Evolutionary conservation across 2,329 filamentous ascomycete species (phyloP).

Genomic region (Nigrograna mackinnonii): DNA sequence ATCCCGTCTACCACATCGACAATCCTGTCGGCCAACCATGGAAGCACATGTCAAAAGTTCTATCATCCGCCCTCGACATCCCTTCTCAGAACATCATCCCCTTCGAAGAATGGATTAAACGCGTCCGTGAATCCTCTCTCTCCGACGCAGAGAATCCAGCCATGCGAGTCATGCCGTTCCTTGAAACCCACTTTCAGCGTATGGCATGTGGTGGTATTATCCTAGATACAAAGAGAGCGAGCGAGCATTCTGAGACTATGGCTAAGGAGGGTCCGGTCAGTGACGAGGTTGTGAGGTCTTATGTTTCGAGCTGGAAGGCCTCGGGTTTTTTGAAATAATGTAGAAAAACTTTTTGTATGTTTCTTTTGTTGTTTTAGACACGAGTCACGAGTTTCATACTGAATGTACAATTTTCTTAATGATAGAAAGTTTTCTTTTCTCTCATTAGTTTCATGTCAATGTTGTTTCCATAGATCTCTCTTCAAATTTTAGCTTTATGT

Average conservation of each 20-base stretch:
- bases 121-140: conserved; percentile 26
- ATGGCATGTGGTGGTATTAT: conserved; percentile 51
- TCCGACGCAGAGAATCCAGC: conserved; percentile 32
- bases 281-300: conserved; percentile 34
- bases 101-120: conserved; percentile 44
- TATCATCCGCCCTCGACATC: conserved; percentile 32
- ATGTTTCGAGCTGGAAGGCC: conserved; percentile 22
- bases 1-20: conserved; percentile 49
- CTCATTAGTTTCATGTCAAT: no score
- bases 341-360: neutral
- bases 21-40: conserved; percentile 47
- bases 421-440: no score
- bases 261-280: conserved; percentile 34
- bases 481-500: no score
- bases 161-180: conserved; percentile 28
- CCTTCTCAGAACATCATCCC: conserved; percentile 30
- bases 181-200: conserved; percentile 36
- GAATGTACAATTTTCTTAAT: no score
- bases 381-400: no score
- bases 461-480: no score
- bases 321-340: conserved; percentile 18
- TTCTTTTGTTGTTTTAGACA: conserved; percentile 1
- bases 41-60: conserved; percentile 36
- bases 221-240: conserved; percentile 37
- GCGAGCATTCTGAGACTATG: conserved; percentile 44